Evolutionary conservation across 1,139 yeast genomes (phyloP).

Genomic region (Kodamaea ohmeri): DNA sequence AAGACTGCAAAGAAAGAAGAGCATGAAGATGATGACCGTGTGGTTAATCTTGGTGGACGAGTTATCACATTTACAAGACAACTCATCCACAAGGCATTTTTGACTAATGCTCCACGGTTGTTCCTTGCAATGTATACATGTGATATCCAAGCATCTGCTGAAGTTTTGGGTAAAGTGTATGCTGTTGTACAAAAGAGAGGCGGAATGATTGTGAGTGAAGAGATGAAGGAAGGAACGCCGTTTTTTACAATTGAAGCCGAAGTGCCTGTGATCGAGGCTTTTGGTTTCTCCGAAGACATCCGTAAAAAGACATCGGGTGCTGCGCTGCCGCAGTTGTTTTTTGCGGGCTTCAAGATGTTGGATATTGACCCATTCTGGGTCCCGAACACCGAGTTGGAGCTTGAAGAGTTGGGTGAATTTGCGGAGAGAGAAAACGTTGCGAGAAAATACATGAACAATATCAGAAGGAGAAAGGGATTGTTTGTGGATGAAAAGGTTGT

Average conservation of each 20-base stretch:
- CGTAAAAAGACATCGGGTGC: constrained; percentile 94
- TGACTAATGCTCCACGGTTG: constrained; percentile 83
- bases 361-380: constrained; percentile 99
- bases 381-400: constrained; percentile 96
- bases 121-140: constrained; percentile 91
- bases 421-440: constrained; percentile 94
- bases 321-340: constrained; percentile 92
- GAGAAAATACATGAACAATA: constrained; percentile 74
- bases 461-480: constrained; percentile 85
- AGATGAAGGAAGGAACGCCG: constrained; percentile 97
- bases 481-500: constrained; percentile 88
- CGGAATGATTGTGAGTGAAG: constrained; percentile 84
- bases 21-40: constrained; percentile 27
- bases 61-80: constrained; percentile 74
- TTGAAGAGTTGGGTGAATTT: constrained; percentile 87
- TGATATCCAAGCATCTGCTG: constrained; percentile 93
- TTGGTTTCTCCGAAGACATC: constrained; percentile 94
- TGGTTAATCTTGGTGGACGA: constrained; percentile 58
- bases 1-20: constrained; percentile 29
- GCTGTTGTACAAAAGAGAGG: constrained; percentile 89
- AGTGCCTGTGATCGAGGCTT: constrained; percentile 93
- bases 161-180: constrained; percentile 91
- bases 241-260: constrained; percentile 84
- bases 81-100: constrained; percentile 63
- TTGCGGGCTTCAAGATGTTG: constrained; percentile 80